phyloP scores from a whole-genome alignment of 306 rosid genomes.

The Lablab purpureus region DNA sequence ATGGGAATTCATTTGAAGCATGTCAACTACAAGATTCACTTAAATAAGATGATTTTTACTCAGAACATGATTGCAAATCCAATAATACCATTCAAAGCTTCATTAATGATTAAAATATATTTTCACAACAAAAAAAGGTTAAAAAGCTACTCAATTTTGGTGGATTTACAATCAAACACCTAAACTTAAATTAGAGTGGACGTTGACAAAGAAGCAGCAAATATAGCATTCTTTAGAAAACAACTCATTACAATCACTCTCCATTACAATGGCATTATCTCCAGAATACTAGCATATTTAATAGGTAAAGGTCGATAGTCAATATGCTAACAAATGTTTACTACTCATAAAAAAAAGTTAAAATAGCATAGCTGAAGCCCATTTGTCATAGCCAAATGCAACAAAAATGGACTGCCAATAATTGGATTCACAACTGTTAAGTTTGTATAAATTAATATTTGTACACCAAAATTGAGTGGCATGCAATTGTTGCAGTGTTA shows the following conservation, averaged over 20 bases:
- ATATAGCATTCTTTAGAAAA: neutral
- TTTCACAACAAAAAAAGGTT: neutral
- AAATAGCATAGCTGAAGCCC: neutral
- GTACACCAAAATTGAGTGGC: too few species aligned
- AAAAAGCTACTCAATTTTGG: neutral
- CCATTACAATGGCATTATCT: constrained; percentile 1
- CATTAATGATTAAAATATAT: constrained; percentile 6
- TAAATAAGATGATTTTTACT: neutral
- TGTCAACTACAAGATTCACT: neutral
- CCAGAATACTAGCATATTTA: neutral
- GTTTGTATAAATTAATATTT: constrained; percentile 14
- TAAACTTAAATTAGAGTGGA: neutral
- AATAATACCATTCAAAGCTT: neutral
- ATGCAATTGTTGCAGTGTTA: neutral
- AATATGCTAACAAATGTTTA: constrained; percentile 2
- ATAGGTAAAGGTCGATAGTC: constrained; percentile 12
- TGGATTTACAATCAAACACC: constrained; percentile 3
- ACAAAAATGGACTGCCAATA: constrained; percentile 17
- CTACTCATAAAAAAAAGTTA: neutral
- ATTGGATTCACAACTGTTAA: constrained; percentile 5
- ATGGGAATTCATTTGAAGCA: neutral
- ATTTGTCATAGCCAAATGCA: constrained; percentile 1
- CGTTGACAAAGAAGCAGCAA: neutral
- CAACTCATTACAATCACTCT: neutral
- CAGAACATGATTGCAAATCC: constrained; percentile 10